Percentiles rank a stretch among this genome's conserved stretches.
Conservation (phyloP, 257 asterid species). For the Solanum chilense region DNA sequence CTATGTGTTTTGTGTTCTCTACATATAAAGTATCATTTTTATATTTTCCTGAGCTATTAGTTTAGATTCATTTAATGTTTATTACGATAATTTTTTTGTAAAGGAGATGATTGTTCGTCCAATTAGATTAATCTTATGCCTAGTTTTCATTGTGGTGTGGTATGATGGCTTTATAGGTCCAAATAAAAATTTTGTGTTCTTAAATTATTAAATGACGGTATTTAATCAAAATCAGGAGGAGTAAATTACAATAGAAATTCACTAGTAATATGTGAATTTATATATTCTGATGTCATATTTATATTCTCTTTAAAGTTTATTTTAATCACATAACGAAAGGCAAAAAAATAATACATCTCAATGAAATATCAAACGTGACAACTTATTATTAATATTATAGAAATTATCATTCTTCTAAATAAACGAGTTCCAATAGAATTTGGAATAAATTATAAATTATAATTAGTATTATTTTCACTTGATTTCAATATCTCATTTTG, state of each 20-base stretch:
- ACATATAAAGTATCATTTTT: too few species aligned
- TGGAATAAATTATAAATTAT: too few species aligned
- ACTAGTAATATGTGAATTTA: not conserved
- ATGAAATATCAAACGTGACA: too few species aligned
- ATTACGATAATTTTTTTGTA: not conserved
- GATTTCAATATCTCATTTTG: too few species aligned
- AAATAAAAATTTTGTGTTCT: too few species aligned
- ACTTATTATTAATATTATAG: too few species aligned
- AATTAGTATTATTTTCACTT: too few species aligned
- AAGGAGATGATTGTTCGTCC: not conserved
- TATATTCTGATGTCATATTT: not conserved
- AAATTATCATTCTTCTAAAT: too few species aligned
- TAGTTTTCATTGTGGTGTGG: not conserved
- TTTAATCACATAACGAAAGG: not conserved
- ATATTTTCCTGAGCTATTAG: not conserved
- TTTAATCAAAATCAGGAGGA: not conserved
- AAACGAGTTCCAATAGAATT: too few species aligned
- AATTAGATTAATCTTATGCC: not conserved
- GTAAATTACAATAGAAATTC: too few species aligned
- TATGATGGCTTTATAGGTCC: not conserved
- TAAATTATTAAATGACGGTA: not conserved
- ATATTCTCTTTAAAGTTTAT: too few species aligned
- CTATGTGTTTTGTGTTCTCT: not conserved
- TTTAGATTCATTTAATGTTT: not conserved
- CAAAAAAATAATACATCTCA: not conserved